Conservation (phyloP, 805 yeast genomes). For the Barnettozyma sucrosica region DNA sequence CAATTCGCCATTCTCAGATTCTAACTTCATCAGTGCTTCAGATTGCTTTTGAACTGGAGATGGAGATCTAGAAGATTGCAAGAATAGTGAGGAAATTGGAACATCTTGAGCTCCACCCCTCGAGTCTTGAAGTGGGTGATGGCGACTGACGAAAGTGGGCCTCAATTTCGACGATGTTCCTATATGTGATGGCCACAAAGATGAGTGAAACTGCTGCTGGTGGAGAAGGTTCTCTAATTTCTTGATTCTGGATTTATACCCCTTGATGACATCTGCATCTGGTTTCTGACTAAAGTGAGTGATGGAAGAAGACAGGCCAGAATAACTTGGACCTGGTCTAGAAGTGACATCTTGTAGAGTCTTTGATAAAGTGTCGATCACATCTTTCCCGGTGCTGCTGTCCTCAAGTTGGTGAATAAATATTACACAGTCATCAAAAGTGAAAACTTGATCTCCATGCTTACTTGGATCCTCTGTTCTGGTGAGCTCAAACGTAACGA, state of each 20-base stretch:
- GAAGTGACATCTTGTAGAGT: constrained; percentile 33
- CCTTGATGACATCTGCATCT: constrained; percentile 40
- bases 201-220: constrained; percentile 58
- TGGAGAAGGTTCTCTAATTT: constrained; percentile 74
- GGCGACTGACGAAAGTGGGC: constrained; percentile 6
- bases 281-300: not conserved
- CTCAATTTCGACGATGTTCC: not conserved
- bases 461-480: constrained; percentile 11
- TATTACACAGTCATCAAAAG: constrained; percentile 27
- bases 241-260: constrained; percentile 65
- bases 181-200: constrained; percentile 35
- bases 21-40: constrained; percentile 9
- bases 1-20: constrained; percentile 12
- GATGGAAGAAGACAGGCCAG: not conserved
- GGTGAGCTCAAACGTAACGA: constrained; percentile 17
- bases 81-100: not conserved
- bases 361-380: constrained; percentile 31
- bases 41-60: constrained; percentile 9
- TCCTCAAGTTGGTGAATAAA: constrained; percentile 34
- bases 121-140: not conserved
- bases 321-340: constrained; percentile 14
- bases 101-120: constrained; percentile 1
- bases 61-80: constrained; percentile 8
- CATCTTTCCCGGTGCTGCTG: constrained; percentile 27
- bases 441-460: not conserved